phyloP scores from a whole-genome alignment of 2,329 filamentous ascomycete genomes.

The Ascochyta pisi region DNA sequence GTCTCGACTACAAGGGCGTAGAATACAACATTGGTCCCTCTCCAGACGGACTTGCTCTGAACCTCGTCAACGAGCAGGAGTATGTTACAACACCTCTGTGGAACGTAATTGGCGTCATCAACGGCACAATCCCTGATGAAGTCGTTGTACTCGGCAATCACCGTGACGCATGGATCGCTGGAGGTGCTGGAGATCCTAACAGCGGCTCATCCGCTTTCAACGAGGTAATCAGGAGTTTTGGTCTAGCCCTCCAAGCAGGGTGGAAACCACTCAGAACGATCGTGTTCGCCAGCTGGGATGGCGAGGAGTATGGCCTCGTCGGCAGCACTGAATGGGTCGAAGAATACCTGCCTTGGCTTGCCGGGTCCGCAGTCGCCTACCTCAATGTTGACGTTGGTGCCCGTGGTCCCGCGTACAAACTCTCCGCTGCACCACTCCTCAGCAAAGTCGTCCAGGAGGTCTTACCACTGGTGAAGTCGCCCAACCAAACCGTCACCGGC shows the following conservation, averaged over 20 bases:
- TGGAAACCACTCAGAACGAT: slow-evolving; percentile 91
- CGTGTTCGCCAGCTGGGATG: slow-evolving; percentile 77
- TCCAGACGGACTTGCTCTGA: slow-evolving; percentile 67
- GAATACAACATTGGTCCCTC: slow-evolving; percentile 86
- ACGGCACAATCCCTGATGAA: slow-evolving; percentile 83
- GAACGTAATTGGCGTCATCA: slow-evolving; percentile 91
- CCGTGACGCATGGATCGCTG: slow-evolving; percentile 86
- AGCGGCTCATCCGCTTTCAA: slow-evolving; percentile 81
- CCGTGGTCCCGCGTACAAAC: slow-evolving; percentile 67
- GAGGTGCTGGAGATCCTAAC: slow-evolving; percentile 84
- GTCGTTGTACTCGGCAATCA: slow-evolving; percentile 93
- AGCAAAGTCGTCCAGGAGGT: slow-evolving; percentile 66
- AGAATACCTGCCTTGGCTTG: slow-evolving; percentile 83
- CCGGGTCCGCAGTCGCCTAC: slow-evolving; percentile 76
- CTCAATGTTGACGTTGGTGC: slow-evolving; percentile 84
- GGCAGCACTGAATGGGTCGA: slow-evolving; percentile 95
- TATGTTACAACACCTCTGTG: slow-evolving; percentile 59
- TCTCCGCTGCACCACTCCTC: slow-evolving; percentile 75
- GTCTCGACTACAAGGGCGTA: slow-evolving; percentile 79
- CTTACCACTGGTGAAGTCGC: slow-evolving; percentile 43
- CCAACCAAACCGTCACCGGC: slow-evolving; percentile 75
- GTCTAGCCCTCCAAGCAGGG: slow-evolving; percentile 71
- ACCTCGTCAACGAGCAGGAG: slow-evolving; percentile 58
- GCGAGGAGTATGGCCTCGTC: slow-evolving; percentile 81
- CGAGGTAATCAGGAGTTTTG: slow-evolving; percentile 78